Percentiles rank a stretch among this genome's conserved stretches.
phyloP scores from a whole-genome alignment of 2,329 filamentous ascomycete species.

The Rhynchosporium agropyri region DNA sequence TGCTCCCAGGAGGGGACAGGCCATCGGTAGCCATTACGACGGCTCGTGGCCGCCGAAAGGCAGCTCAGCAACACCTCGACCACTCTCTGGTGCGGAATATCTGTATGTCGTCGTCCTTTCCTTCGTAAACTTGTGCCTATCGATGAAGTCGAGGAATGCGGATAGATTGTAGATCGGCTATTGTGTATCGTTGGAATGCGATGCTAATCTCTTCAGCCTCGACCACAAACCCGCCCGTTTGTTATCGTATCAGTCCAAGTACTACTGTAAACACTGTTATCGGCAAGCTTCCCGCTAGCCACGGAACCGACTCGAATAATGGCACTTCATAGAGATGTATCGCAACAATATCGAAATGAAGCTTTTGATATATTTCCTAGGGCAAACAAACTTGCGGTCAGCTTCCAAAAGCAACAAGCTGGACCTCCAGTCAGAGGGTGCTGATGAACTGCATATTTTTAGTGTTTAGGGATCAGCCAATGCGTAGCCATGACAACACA shows the following conservation, averaged over 20 bases:
- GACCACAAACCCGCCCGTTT: not conserved
- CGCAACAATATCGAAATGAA: constrained; percentile 5
- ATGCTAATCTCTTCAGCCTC: constrained; percentile 9
- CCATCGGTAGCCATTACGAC: constrained; percentile 39
- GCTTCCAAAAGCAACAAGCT: not conserved
- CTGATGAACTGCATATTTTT: not conserved
- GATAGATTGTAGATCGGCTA: constrained; percentile 10
- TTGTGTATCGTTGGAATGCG: constrained; percentile 16
- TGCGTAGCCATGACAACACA: too few relatives aligned
- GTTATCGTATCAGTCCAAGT: constrained; percentile 9
- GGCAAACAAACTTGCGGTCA: not conserved
- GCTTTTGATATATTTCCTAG: constrained; percentile 1
- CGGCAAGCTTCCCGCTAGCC: not conserved
- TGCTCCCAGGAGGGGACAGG: constrained; percentile 63
- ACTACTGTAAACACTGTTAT: constrained; percentile 16
- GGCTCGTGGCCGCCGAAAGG: constrained; percentile 28
- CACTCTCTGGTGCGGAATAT: not conserved
- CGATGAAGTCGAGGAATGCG: constrained; percentile 20
- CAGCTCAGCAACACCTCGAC: constrained; percentile 8
- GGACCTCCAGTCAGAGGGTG: not conserved
- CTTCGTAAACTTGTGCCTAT: constrained; percentile 5
- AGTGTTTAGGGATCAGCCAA: too few relatives aligned
- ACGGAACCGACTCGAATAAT: not conserved
- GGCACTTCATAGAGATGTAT: not conserved
- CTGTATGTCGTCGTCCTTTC: not conserved